Percentiles rank a stretch among this genome's conserved stretches.
Evolutionary conservation across 176 grass and related monocot species (phyloP).

Genomic region (Hordeum vulgare): DNA sequence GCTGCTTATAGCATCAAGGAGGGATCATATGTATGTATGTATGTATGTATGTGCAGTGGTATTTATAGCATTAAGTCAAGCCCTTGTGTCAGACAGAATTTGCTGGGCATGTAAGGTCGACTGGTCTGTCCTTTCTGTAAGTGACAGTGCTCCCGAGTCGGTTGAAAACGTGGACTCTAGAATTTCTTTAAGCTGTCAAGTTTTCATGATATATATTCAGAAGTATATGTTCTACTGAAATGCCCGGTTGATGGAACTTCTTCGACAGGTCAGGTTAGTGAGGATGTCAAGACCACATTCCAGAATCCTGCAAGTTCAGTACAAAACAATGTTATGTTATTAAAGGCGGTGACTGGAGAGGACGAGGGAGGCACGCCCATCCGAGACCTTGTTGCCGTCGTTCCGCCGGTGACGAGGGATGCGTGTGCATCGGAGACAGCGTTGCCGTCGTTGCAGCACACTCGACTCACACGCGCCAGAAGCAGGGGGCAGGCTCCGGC

Average conservation of each 20-base stretch:
- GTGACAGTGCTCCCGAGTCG: background rate
- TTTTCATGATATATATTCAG: background rate
- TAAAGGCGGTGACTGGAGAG: conserved; percentile 2
- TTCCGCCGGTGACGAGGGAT: background rate
- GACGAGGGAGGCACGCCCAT: too few relatives aligned
- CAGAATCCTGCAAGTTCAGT: conserved; percentile 53
- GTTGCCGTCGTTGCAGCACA: background rate
- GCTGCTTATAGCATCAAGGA: too few relatives aligned
- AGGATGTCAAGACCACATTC: conserved; percentile 75
- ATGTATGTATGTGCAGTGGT: too few relatives aligned
- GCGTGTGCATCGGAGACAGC: background rate
- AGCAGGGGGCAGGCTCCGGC: background rate
- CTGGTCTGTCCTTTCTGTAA: background rate
- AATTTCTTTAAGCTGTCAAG: background rate
- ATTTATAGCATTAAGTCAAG: too few relatives aligned
- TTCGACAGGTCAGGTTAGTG: conserved; percentile 55
- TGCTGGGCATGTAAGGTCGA: too few relatives aligned
- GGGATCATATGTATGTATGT: too few relatives aligned
- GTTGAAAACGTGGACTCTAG: background rate
- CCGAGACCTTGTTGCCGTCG: too few relatives aligned
- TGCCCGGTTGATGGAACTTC: background rate
- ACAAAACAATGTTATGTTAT: conserved; percentile 62
- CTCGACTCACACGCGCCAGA: background rate
- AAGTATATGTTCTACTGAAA: background rate
- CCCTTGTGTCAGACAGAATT: too few relatives aligned